Base-by-base conservation (phyloP, 148 eudicot genomes). In the Nepenthes mirabilis region DNA sequence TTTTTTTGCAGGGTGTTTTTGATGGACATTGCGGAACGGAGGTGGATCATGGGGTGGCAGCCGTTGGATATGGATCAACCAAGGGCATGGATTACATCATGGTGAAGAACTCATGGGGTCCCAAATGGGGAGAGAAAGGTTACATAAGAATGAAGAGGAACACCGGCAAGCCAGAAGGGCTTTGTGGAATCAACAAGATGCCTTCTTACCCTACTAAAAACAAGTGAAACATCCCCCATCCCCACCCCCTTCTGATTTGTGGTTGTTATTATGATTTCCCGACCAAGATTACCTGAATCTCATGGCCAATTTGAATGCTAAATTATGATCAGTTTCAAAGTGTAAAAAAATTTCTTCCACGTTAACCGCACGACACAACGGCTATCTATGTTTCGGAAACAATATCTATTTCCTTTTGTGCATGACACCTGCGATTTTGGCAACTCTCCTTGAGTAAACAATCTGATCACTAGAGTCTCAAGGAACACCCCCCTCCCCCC, bases 31-130 rank as follows among this genome's bases (percentile, higher is more conserved):
- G 99, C 69, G 99, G 99, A 62, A 83, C 74, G 6, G 83, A 75
- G 52, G 70, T 93, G 57, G 96, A 93, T 70, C 99, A 93, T 43
- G 99, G 99, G 65, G 99, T 93, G 36, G 79, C 99, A 33, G 91
- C 95, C 0, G 91, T 93, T 2, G 99, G 99, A 62, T 93, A 86
- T 37, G 99, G 97, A 52, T 61, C 97, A 7, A 76, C 70, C 65
- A 86, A 80, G 72, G 95, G 86, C 3, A 14, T 59, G 58, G 97
- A 86, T 52, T 93, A 86, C 78, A 74, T 93, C 33, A 84, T 80
- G 35, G 97, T 93, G 72, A 93, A 85, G 87, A 93, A 93, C 65
- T 93, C 99, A 0, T 93, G 99, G 99, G 97, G 99, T 53, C 76
- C 87, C 34, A 89, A 66, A 65, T 93, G 99, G 99, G 99, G 99